Evolutionary conservation across 495 filamentous ascomycete species (phyloP).

Genomic region (Penicillium roqueforti): DNA sequence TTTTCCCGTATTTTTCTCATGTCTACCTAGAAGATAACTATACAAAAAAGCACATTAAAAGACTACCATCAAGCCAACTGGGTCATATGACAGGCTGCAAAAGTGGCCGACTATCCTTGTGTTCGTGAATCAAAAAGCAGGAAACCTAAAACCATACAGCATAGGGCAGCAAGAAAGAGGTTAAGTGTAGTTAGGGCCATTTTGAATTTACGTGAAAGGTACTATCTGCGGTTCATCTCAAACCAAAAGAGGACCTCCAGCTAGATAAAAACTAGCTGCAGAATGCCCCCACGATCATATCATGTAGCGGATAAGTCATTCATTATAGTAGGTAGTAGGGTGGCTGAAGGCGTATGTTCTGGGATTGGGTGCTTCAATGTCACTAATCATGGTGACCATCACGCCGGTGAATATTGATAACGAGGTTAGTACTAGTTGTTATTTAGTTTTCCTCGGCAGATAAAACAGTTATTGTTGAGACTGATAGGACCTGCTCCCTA

Average conservation of each 20-base stretch:
- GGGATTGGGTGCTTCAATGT: slow-evolving; percentile 28
- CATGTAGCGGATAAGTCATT: slow-evolving; percentile 39
- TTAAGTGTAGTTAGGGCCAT: slow-evolving; percentile 29
- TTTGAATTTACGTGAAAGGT: slow-evolving; percentile 17
- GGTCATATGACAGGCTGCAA: no score
- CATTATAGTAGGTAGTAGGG: slow-evolving; percentile 23
- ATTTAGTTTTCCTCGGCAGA: no score
- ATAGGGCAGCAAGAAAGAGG: slow-evolving; percentile 11
- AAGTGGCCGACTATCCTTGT: no score
- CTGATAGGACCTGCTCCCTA: no score
- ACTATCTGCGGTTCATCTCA: slow-evolving; percentile 29
- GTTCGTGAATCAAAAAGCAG: not conserved
- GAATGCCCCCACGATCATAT: slow-evolving; percentile 31
- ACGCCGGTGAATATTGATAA: slow-evolving; percentile 60
- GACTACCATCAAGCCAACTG: no score
- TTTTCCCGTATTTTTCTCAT: no score
- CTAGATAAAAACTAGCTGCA: slow-evolving; percentile 37
- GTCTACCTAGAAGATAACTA: no score
- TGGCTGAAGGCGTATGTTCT: slow-evolving; percentile 12
- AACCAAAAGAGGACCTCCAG: slow-evolving; percentile 37
- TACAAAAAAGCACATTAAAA: no score
- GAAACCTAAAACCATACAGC: slow-evolving; percentile 12
- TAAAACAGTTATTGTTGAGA: no score
- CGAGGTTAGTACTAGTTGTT: slow-evolving; percentile 42
- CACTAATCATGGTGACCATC: slow-evolving; percentile 60